Base-by-base conservation (phyloP, 805 yeast species). In the Candida broadrunensis region DNA sequence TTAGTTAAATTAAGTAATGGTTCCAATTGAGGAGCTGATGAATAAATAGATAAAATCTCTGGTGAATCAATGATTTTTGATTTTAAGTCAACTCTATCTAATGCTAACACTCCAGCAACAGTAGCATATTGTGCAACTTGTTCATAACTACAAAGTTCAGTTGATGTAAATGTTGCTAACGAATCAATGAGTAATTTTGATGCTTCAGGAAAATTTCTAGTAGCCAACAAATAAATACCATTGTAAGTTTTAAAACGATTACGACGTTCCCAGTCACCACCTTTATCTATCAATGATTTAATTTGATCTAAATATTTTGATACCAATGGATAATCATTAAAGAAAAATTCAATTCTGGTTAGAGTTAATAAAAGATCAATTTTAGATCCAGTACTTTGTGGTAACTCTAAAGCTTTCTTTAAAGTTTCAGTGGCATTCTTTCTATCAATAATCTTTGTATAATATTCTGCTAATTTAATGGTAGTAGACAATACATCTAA, bases 251-350 rank as follows among this genome's bases (percentile, higher is more conserved):
- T 93, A 73, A 79, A 88, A 51, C 97, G 73, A 68, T 93, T 93
- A 56, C 96, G 82, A 65, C 99, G 86, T 67, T 93, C 99, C 99
- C 99, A 93, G 63, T 93, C 99, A 47, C 99, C 99, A 41, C 98
- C 99, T 56, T 88, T 86, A 55, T 91, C 98, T 55, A 93, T 88
- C 60, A 88, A 75, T 18, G 69, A 56, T 56, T 85, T 81, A 15
- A 84, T 81, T 51, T 81, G 81, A 41, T 84, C 91, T 49, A 93
- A 75, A 55, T 83, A 83, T 52, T 80, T 80, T 44, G 82, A 77
- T 34, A 85, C 83, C 48, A 78, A 79, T 5, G 68, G 63, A 57
- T 81, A 81, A 65, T 93, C 96, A 55, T 83, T 82, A 62, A 77
- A 91, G 61, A 93, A 89, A 53, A 89, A 83, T n/a, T 95, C 97